Conservation (phyloP, 2,329 filamentous ascomycete species). For the Fusarium papillatum region DNA sequence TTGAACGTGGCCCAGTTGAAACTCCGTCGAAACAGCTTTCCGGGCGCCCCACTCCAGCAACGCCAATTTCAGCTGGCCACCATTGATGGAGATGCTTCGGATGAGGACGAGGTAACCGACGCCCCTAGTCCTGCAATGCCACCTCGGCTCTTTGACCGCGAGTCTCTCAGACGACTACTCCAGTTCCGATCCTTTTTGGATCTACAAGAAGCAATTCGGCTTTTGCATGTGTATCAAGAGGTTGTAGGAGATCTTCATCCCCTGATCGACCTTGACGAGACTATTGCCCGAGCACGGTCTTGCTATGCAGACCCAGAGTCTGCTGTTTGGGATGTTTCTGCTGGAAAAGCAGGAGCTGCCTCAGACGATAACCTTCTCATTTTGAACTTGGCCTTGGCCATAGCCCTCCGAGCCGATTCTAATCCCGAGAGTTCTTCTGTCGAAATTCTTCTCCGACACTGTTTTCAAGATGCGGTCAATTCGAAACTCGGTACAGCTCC, state of each 20-base stretch:
- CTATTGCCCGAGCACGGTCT: conserved; percentile 7
- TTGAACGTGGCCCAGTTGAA: conserved; percentile 41
- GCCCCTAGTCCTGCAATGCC: background rate
- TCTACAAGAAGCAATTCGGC: conserved; percentile 17
- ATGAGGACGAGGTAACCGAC: conserved; percentile 5
- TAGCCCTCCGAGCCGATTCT: conserved; percentile 19
- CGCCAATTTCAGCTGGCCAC: conserved; percentile 27
- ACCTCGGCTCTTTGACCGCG: conserved; percentile 1
- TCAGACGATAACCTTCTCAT: conserved; percentile 19
- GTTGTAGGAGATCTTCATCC: conserved; percentile 27
- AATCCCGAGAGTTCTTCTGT: conserved; percentile 3
- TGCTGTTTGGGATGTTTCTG: conserved; percentile 23
- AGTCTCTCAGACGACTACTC: conserved; percentile 19
- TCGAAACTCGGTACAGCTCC: conserved; percentile 26
- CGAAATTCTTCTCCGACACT: conserved; percentile 16
- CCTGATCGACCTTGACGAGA: conserved; percentile 17
- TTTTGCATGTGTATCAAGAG: conserved; percentile 27
- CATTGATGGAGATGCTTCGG: conserved; percentile 24
- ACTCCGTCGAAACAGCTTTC: conserved; percentile 12
- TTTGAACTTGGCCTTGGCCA: conserved; percentile 19
- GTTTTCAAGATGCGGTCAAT: conserved; percentile 29
- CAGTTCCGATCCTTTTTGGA: conserved; percentile 22
- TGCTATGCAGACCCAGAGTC: conserved; percentile 21
- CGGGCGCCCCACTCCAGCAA: conserved; percentile 12
- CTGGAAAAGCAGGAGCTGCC: conserved; percentile 18